Evolutionary conservation across 2,329 filamentous ascomycete genomes (phyloP), one percentile per base, ranked within the genome.

Genomic region (Paraphoma chrysanthemicola): DNA sequence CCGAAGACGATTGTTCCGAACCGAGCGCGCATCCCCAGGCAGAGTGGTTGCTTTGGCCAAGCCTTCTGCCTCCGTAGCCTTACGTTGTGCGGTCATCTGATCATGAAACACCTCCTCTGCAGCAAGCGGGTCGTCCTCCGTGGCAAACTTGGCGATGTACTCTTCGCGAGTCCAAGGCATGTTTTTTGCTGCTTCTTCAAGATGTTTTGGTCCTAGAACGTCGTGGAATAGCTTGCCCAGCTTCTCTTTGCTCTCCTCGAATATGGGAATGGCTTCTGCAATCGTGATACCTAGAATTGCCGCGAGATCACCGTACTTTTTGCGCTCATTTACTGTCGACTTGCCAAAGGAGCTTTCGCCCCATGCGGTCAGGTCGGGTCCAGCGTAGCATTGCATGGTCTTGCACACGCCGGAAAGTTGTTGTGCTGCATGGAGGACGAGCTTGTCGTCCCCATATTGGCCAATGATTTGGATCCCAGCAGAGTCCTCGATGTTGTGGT

Each of bases 401-500:
- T 41, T 45, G 28, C 55, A 44, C 12, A 57, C 48, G 0, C 31
- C 45, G n/a, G 54, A 48, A 46, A 75, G 54, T n/a, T 66, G 52
- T 54, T 79, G 71, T 6, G 88, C 89, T 54, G 88, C 79, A 1
- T 78, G 73, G 4, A 93, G 79, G 23, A 93, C 77, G 39, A 86
- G 77, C 17, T 82, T 79, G 72, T 95, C 91, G 68, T 92, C 88
- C 75, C 90, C 92, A 71, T 88, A 93, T 73, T 95, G 91, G n/a
- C 88, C 90, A 61, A 93, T 88, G 10, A 94, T 73, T 72, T 95
- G 91, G 70, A 95, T 80, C 0, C 91, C 91, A 1, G 83, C 81
- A 48, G 76, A 79, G 31, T 74, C 66, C 6, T 42, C 59, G 46
- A 56, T 68, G 71, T 56, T 17, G 1, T 29, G 1, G n/a, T 33